A percentile compares a stretch with the other conserved stretches of the same genome.
These are phyloP conservation scores for Skeletonema potamos DNA, from an alignment of 108 stramenopile species.

Conservation along the genomic window DNA sequence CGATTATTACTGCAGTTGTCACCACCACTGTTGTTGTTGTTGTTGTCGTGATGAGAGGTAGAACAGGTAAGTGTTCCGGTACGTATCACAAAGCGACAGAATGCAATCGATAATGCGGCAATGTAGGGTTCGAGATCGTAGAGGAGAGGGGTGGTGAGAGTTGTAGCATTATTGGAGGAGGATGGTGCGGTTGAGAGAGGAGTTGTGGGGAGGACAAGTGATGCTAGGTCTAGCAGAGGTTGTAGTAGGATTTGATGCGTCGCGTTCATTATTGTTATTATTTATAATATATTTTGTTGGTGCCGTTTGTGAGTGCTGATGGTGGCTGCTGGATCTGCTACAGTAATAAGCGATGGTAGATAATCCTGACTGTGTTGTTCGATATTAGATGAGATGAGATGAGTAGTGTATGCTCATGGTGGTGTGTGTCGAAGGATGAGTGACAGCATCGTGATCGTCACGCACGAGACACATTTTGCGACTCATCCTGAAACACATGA, in stretches of 20 bases:
- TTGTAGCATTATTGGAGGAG: background rate
- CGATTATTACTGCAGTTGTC: background rate
- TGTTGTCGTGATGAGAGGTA: background rate
- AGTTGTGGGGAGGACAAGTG: slow-evolving; percentile 18
- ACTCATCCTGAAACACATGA: too few relatives aligned
- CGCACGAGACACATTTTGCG: too few relatives aligned
- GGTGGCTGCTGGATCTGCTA: too few relatives aligned
- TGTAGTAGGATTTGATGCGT: background rate
- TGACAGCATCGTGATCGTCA: too few relatives aligned
- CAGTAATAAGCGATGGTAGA: too few relatives aligned
- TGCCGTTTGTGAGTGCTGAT: too few relatives aligned
- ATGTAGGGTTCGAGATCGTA: slow-evolving; percentile 54
- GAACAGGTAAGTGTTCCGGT: slow-evolving; percentile 39
- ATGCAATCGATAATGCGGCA: slow-evolving; percentile 59
- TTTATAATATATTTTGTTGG: background rate
- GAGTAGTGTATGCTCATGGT: too few relatives aligned
- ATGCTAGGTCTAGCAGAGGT: background rate
- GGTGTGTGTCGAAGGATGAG: too few relatives aligned
- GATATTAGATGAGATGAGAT: too few relatives aligned
- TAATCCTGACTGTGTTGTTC: too few relatives aligned
- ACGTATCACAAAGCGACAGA: slow-evolving; percentile 72
- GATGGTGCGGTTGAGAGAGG: slow-evolving; percentile 21
- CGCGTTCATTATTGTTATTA: background rate
- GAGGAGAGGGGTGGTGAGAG: background rate
- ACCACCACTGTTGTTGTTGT: background rate